Base-by-base conservation (phyloP, 2,329 filamentous ascomycete species). In the Nemania serpens region DNA sequence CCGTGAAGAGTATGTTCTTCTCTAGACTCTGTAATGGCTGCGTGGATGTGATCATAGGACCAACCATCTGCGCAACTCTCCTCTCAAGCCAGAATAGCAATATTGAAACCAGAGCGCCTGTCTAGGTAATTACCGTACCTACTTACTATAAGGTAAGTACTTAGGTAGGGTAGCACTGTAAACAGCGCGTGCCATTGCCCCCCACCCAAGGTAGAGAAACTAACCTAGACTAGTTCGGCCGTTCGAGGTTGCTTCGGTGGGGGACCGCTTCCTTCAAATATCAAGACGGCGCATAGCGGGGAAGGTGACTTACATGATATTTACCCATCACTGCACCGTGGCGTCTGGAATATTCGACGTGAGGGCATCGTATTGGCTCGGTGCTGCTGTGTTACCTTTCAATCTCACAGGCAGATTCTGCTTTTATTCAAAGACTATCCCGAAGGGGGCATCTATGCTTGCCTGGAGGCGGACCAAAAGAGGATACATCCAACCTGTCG, bases 141-240 rank as follows among this genome's bases (percentile, higher is more conserved):
- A n/a, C n/a, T n/a, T n/a, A n/a, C n/a, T n/a, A n/a, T n/a, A n/a
- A n/a, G n/a, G n/a, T n/a, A n/a, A n/a, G 25, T 29, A 29, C 25
- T 29, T 7, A 29, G 25, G 7, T 29, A 29, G 4, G 4, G 25
- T 29, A 29, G 25, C 25, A 29, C 25, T 29, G 25, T 29, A 29
- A 4, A 29, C 4, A 7, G 25, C 25, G n/a, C 10, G 13, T 45
- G 18, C 17, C 20, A 22, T 11, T 49, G 20, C 10, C 48, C 46
- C 48, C 58, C 58, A 55, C 52, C 20, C 34, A 51, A 61, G 18
- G 12, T n/a, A 22, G 29, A 29, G n/a, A n/a, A n/a, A n/a, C n/a
- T n/a, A n/a, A n/a, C n/a, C 25, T 29, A 29, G 4, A 3, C 7
- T 29, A 29, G 25, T 7, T 29, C 7, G 11, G 18, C 17, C 18